Percentiles rank a stretch among this genome's conserved stretches.
Conservation (phyloP, 768 basidiomycete species). For the Boletus huronensis region DNA sequence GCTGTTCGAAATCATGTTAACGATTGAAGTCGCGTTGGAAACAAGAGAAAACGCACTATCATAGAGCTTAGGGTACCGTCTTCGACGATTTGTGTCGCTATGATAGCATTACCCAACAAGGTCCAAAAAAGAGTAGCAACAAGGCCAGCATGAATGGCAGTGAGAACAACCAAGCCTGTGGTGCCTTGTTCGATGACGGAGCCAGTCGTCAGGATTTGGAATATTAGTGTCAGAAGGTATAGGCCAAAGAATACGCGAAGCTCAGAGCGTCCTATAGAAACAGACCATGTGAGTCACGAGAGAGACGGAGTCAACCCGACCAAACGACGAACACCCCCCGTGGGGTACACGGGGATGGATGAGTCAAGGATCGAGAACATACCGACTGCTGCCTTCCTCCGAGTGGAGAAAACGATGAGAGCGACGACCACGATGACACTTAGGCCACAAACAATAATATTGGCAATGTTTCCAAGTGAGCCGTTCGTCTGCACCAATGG, state of each 20-base stretch:
- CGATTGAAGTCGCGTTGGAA: background rate
- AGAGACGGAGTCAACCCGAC: background rate
- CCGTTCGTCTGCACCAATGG: constrained; percentile 53
- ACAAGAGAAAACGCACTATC: constrained; percentile 44
- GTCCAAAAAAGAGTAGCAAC: constrained; percentile 79
- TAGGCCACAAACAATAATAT: constrained; percentile 77
- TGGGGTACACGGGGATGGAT: background rate
- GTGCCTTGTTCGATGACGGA: constrained; percentile 77
- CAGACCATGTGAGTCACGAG: constrained; percentile 2
- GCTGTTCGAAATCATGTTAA: constrained; percentile 39
- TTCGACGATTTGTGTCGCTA: constrained; percentile 89
- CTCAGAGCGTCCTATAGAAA: constrained; percentile 58
- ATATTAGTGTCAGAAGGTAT: constrained; percentile 68
- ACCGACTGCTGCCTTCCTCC: constrained; percentile 88
- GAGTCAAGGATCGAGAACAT: constrained; percentile 28
- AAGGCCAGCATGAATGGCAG: constrained; percentile 76
- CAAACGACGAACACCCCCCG: background rate
- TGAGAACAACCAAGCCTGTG: constrained; percentile 61
- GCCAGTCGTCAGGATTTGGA: constrained; percentile 81
- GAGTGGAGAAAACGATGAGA: constrained; percentile 55
- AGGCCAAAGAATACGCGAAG: constrained; percentile 60
- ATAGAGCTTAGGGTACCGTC: constrained; percentile 77
- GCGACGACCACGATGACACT: constrained; percentile 57
- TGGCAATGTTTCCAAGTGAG: constrained; percentile 79
- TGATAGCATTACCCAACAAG: constrained; percentile 69